Conservation (phyloP, 257 asterid genomes). For the Solanum bukasovii region DNA sequence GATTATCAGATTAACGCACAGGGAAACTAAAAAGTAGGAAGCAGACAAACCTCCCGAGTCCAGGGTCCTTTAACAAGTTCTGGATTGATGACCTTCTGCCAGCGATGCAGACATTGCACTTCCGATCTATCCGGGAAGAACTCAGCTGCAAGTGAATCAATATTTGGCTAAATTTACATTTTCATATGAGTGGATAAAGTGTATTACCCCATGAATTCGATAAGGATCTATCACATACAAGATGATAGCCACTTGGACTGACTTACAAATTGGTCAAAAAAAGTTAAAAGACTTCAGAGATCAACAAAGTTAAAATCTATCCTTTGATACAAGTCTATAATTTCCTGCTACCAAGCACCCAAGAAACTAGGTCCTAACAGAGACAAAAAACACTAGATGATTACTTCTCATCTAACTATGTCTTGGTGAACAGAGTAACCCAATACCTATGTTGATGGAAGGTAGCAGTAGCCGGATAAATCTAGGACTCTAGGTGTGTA, state of each 20-base stretch:
- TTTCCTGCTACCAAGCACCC: background rate
- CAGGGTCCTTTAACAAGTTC: constrained; percentile 99
- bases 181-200: background rate
- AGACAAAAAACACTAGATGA: background rate
- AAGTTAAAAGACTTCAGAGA: background rate
- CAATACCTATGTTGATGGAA: background rate
- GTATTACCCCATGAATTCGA: background rate
- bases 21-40: constrained; percentile 5
- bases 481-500: background rate
- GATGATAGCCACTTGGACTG: background rate
- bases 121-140: constrained; percentile 96
- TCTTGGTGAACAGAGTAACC: background rate
- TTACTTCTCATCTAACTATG: background rate
- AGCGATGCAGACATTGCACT: constrained; percentile 98
- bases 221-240: background rate
- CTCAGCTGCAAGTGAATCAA: constrained; percentile 57
- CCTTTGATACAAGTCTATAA: background rate
- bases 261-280: background rate
- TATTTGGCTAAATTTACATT: background rate
- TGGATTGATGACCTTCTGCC: constrained; percentile 99
- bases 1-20: background rate
- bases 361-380: background rate
- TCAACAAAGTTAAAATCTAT: background rate
- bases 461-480: background rate
- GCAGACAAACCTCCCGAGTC: constrained; percentile 68